These are phyloP conservation scores for Reutealis trisperma DNA, from an alignment of 345 rosid species.

Conservation along the genomic window DNA sequence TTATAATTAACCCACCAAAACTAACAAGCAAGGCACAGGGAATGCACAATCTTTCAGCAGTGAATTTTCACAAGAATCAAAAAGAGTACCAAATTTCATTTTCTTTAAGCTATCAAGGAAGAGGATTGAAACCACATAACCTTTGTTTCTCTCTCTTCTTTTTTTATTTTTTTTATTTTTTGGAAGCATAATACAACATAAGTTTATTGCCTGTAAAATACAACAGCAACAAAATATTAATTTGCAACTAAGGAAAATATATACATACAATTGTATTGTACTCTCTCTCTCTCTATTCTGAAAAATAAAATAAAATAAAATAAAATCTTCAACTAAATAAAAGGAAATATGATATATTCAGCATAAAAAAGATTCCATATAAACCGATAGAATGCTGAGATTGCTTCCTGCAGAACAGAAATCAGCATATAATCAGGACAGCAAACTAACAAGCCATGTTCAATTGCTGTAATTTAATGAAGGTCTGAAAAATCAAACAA, in stretches of 20 bases:
- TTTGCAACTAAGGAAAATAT: background rate
- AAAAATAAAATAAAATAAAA: too few species aligned
- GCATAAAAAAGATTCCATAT: constrained; percentile 95
- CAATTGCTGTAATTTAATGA: background rate
- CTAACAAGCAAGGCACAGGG: background rate
- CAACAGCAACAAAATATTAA: background rate
- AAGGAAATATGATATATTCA: constrained; percentile 83
- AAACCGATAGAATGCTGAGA: constrained; percentile 68
- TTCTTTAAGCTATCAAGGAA: background rate
- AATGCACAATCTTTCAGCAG: background rate
- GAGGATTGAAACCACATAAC: background rate
- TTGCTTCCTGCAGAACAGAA: constrained; percentile 72
- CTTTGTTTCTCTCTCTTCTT: background rate
- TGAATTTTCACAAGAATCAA: constrained; percentile 8
- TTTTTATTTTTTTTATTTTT: too few species aligned
- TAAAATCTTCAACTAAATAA: constrained; percentile 43
- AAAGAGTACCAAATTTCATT: background rate
- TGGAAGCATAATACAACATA: too few species aligned
- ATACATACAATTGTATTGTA: background rate
- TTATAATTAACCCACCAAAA: background rate
- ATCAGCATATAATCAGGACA: constrained; percentile 10
- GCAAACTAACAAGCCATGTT: background rate
- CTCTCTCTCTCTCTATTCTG: background rate
- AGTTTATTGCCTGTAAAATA: too few species aligned
- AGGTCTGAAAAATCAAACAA: background rate